These are phyloP conservation scores for Paecilomyces fulvus DNA, from an alignment of 2,329 filamentous ascomycete species.

Conservation along the genomic window DNA sequence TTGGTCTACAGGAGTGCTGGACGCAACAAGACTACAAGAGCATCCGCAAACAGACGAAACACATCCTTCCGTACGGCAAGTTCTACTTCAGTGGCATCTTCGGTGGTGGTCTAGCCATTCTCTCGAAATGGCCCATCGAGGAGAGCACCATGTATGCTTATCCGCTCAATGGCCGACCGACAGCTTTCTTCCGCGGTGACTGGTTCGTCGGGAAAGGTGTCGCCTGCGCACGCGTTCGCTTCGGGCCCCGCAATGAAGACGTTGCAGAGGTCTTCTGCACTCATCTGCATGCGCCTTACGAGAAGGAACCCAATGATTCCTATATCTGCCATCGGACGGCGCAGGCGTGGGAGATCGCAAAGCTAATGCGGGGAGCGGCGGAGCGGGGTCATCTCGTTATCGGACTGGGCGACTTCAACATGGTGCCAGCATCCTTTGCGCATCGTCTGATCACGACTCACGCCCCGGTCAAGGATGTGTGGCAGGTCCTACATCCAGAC, in stretches of 20 bases:
- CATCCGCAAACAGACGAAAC: conserved; percentile 64
- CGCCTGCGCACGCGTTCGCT: conserved; percentile 69
- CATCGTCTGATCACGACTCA: conserved; percentile 75
- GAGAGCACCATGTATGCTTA: conserved; percentile 81
- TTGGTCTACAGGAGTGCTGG: conserved; percentile 94
- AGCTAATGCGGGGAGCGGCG: conserved; percentile 72
- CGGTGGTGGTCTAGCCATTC: conserved; percentile 77
- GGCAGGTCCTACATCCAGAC: conserved; percentile 75
- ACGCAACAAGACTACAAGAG: conserved; percentile 72
- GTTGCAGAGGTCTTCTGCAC: conserved; percentile 87
- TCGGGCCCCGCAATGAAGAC: conserved; percentile 56
- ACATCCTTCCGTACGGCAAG: conserved; percentile 79
- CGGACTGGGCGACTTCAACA: conserved; percentile 91
- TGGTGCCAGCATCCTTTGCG: conserved; percentile 77
- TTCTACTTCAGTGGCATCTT: conserved; percentile 89
- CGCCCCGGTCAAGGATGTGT: conserved; percentile 70
- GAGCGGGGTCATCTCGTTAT: conserved; percentile 76
- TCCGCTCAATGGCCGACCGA: conserved; percentile 85
- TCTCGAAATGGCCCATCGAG: conserved; percentile 87
- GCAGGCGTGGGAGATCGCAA: conserved; percentile 91
- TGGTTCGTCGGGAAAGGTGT: conserved; percentile 97
- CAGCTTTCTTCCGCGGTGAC: conserved; percentile 87
- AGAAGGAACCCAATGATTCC: conserved; percentile 66
- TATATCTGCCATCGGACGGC: conserved; percentile 86
- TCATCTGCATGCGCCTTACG: conserved; percentile 84